phyloP scores from a whole-genome alignment of 1,284 basidiomycete genomes.

The Lignosus rhinocerotis region DNA sequence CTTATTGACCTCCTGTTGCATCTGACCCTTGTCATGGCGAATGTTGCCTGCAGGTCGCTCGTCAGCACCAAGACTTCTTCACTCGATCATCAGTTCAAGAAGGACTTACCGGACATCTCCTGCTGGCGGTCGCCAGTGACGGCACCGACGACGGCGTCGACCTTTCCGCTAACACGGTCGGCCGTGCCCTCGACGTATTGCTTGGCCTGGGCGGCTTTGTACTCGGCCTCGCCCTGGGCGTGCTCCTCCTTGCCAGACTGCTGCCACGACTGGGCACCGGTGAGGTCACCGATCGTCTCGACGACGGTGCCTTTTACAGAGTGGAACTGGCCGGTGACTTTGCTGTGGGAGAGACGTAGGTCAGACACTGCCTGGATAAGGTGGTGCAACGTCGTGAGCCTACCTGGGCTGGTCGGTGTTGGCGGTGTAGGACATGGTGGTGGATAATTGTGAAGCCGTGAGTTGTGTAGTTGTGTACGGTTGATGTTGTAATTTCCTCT shows the following conservation, averaged over 20 bases:
- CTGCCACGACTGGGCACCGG: constrained; percentile 48
- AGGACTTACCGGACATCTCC: constrained; percentile 51
- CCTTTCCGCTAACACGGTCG: constrained; percentile 66
- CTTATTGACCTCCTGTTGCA: constrained; percentile 52
- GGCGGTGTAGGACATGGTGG: constrained; percentile 18
- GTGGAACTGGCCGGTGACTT: constrained; percentile 63
- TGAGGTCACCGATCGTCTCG: constrained; percentile 56
- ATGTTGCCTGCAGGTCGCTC: constrained; percentile 43
- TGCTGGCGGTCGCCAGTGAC: constrained; percentile 67
- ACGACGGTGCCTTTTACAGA: constrained; percentile 61
- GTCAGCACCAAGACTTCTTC: not conserved
- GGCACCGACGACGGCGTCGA: constrained; percentile 66
- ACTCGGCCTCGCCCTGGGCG: constrained; percentile 61
- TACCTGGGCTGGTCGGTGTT: constrained; percentile 26
- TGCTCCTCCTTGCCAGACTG: constrained; percentile 68
- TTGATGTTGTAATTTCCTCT: not conserved
- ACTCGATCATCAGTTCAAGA: not conserved
- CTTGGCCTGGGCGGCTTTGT: constrained; percentile 54
- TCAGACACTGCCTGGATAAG: not conserved
- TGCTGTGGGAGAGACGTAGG: constrained; percentile 37
- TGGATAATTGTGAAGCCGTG: not conserved
- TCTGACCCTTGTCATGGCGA: constrained; percentile 60
- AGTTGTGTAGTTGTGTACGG: not conserved
- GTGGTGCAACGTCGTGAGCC: not conserved
- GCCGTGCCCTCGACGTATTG: constrained; percentile 57